Evolutionary conservation across 2,329 filamentous ascomycete genomes (phyloP).

Genomic region (Phialemonium atrogriseum): DNA sequence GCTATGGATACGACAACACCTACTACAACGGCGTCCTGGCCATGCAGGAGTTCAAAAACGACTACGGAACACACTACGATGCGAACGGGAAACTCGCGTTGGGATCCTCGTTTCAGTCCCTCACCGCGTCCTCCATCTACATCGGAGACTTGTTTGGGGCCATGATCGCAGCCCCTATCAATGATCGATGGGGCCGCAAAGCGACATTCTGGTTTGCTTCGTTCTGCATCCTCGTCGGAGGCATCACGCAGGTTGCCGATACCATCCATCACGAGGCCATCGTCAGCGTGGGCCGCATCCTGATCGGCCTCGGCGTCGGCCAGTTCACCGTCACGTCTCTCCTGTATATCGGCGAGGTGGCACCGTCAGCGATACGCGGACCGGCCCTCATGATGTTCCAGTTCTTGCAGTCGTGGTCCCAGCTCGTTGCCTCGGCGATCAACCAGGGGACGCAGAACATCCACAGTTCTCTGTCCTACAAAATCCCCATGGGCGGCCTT

Average conservation of each 20-base stretch:
- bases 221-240: constrained; percentile 21
- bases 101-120: constrained; percentile 18
- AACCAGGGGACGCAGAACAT: constrained; percentile 14
- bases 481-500: constrained; percentile 10
- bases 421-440: constrained; percentile 17
- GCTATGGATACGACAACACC: constrained; percentile 15
- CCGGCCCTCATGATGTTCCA: constrained; percentile 21
- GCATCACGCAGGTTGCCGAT: constrained; percentile 17
- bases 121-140: constrained; percentile 28
- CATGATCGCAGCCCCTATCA: constrained; percentile 24
- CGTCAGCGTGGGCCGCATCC: constrained; percentile 17
- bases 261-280: constrained; percentile 12
- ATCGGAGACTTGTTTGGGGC: constrained; percentile 31
- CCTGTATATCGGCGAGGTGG: constrained; percentile 23
- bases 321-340: constrained; percentile 22
- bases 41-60: constrained; percentile 18
- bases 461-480: constrained; percentile 9
- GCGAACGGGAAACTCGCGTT: constrained; percentile 13
- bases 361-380: constrained; percentile 14
- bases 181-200: constrained; percentile 25
- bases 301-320: constrained; percentile 21
- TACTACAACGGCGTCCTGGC: constrained; percentile 17
- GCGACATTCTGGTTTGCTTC: constrained; percentile 24
- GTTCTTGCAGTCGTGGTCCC: constrained; percentile 18
- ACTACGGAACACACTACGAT: constrained; percentile 16